These are phyloP conservation scores for Aspergillus neotritici DNA, from an alignment of 2,329 filamentous ascomycete species.

Conservation along the genomic window DNA sequence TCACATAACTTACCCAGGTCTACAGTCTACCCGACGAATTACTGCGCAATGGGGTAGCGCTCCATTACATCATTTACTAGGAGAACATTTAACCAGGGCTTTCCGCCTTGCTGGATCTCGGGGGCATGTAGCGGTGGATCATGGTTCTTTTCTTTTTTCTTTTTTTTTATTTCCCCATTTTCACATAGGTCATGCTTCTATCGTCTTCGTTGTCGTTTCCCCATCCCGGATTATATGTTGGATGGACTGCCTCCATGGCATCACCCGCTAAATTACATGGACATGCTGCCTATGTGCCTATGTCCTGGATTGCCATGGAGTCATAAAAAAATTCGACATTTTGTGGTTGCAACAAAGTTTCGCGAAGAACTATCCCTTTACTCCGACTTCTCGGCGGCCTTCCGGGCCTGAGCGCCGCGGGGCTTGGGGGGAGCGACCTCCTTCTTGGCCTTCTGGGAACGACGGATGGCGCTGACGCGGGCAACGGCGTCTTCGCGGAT, in stretches of 20 bases:
- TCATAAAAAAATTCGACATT: background rate
- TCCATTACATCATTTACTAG: background rate
- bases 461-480: conserved; percentile 79
- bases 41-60: background rate
- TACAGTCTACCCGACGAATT: too few relatives aligned
- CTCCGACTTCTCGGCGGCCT: conserved; percentile 49
- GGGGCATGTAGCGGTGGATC: too few relatives aligned
- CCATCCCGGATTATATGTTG: conserved; percentile 10
- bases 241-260: conserved; percentile 13
- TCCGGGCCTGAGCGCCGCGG: conserved; percentile 71
- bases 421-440: conserved; percentile 65
- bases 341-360: background rate
- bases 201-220: conserved; percentile 11
- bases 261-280: conserved; percentile 29
- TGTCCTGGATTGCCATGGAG: conserved; percentile 15
- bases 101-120: conserved; percentile 2
- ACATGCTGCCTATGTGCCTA: conserved; percentile 20
- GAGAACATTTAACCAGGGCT: background rate
- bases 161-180: conserved; percentile 9
- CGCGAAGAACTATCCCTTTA: conserved; percentile 19
- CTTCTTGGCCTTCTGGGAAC: conserved; percentile 74
- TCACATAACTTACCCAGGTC: background rate
- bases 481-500: conserved; percentile 72
- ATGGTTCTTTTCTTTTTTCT: background rate
- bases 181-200: conserved; percentile 1